Evolutionary conservation across 164 flowering plant genomes (phyloP), one percentile per base, ranked within the genome.

Genomic region (Akebia trifoliata): DNA sequence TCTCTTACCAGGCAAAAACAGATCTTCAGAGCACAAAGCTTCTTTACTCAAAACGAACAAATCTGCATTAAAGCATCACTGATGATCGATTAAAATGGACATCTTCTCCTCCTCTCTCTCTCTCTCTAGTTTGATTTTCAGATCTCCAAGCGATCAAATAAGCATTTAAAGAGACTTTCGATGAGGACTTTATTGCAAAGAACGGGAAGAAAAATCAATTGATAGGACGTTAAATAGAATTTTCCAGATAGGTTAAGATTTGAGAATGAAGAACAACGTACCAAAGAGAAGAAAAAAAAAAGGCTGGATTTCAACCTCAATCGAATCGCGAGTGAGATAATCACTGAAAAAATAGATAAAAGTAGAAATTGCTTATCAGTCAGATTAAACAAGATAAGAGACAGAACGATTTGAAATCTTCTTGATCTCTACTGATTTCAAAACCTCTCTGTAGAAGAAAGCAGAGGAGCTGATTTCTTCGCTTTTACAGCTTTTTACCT

Each of bases 51-150:
- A 17, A 37, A 9, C 15, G 10, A 37, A 6, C 30, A 12, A 21
- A 26, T 57, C 43, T 57, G 61, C 39, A 18, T 31, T 51, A 45
- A 20, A 57, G 18, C 12, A 15, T 20, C 40, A 21, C n/a, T 43
- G 14, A 32, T 57, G 7, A 31, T 20, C 44, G 21, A n/a, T 9
- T 14, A 28, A 29, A 49, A 49, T 14, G 14, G 35, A 42, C 7
- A 43, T 17, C 18, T 17, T 42, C 46, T 17, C n/a, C 3, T 43
- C n/a, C 47, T 17, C 47, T 42, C 46, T 42, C 21, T 17, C 21
- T 42, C 22, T 43, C 47, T 43, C 47, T 43, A 8, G 44, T n/a
- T n/a, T 14, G 17, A 14, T 0, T 40, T 17, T 40, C 44, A 1
- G n/a, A n/a, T n/a, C n/a, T n/a, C n/a, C n/a, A n/a, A n/a, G n/a